phyloP scores from a whole-genome alignment of 805 yeast genomes.

The Debaryomyces tyrocola region DNA sequence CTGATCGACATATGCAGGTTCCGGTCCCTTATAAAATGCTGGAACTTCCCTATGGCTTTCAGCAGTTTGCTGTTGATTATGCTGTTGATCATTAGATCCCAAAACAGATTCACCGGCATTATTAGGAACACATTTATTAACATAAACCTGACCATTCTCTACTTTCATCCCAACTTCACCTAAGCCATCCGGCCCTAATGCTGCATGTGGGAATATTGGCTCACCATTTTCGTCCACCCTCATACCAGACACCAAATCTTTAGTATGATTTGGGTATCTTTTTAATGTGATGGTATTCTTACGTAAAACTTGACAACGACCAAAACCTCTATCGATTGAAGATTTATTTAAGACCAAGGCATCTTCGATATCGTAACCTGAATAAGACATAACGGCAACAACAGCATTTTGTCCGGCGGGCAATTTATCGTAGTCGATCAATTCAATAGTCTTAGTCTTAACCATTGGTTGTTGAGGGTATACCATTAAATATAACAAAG shows the following conservation, averaged over 20 bases:
- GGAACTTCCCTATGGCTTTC: constrained; percentile 87
- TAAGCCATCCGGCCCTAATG: constrained; percentile 91
- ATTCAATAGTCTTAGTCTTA: constrained; percentile 92
- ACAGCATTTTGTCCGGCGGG: constrained; percentile 99
- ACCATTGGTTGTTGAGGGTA: constrained; percentile 99
- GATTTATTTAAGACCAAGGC: constrained; percentile 93
- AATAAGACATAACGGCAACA: constrained; percentile 98
- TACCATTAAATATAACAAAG: constrained; percentile 91
- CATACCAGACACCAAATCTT: constrained; percentile 90
- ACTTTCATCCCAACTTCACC: constrained; percentile 94
- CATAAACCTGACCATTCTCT: constrained; percentile 90
- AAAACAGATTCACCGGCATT: constrained; percentile 71
- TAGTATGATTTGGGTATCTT: constrained; percentile 90
- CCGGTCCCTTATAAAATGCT: constrained; percentile 89
- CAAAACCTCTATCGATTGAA: constrained; percentile 94
- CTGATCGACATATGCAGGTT: constrained; percentile 92
- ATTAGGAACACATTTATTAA: constrained; percentile 90
- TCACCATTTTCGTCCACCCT: constrained; percentile 77
- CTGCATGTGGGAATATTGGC: constrained; percentile 82
- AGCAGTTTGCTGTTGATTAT: constrained; percentile 32
- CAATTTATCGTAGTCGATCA: constrained; percentile 90
- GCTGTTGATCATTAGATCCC: constrained; percentile 33
- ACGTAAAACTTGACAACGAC: constrained; percentile 93
- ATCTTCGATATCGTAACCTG: constrained; percentile 99
- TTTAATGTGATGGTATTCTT: constrained; percentile 89